Percentiles rank a stretch among this genome's conserved stretches.
Conservation (phyloP, 345 rosid genomes). For the Mangifera indica region DNA sequence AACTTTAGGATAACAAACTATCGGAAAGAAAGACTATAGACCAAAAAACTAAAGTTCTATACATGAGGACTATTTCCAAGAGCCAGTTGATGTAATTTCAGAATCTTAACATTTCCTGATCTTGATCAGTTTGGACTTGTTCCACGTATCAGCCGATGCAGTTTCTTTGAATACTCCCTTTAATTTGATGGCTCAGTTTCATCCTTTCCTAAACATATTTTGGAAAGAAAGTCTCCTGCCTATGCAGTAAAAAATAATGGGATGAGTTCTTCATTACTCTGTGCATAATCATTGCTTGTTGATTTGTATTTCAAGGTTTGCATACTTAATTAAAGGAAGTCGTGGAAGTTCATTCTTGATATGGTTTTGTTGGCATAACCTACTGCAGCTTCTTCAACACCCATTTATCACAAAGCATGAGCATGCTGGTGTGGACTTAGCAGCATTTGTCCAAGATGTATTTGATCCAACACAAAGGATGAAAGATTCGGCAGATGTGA, state of each 20-base stretch:
- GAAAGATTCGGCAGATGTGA: slow-evolving; percentile 96
- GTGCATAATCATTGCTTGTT: neutral
- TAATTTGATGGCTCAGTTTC: neutral
- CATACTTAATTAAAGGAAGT: neutral
- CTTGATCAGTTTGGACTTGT: slow-evolving; percentile 5
- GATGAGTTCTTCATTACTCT: neutral
- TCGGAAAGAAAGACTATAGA: neutral
- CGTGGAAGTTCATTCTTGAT: slow-evolving; percentile 6
- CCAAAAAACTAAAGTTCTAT: neutral
- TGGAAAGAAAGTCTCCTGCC: neutral
- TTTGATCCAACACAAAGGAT: slow-evolving; percentile 84
- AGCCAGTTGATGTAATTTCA: neutral
- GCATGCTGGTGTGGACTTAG: slow-evolving; percentile 57
- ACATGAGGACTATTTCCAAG: neutral
- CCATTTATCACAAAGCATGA: slow-evolving; percentile 77
- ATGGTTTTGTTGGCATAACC: slow-evolving; percentile 22
- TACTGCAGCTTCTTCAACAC: slow-evolving; percentile 79
- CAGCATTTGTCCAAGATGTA: slow-evolving; percentile 68
- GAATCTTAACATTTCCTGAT: neutral
- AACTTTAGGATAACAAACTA: neutral
- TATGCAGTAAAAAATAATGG: neutral
- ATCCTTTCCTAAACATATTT: neutral
- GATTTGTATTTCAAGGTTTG: neutral
- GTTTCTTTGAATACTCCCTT: neutral
- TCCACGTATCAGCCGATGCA: neutral